Percentiles rank a stretch among this genome's conserved stretches.
These are phyloP conservation scores for Acer saccharum DNA, from an alignment of 345 rosid species.

Conservation along the genomic window DNA sequence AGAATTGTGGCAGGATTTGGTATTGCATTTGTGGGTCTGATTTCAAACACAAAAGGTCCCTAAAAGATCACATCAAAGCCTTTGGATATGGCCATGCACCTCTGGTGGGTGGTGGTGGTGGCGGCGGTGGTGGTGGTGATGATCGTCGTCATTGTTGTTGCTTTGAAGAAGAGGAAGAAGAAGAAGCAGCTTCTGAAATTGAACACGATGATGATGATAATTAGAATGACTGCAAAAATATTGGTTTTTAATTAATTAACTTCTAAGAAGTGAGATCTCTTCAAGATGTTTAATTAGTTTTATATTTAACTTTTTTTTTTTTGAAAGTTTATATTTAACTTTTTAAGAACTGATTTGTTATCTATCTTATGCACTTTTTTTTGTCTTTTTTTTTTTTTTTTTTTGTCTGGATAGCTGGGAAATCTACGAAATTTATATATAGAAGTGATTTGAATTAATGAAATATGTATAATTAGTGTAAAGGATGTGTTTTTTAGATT, in stretches of 20 bases:
- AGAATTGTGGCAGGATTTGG: constrained; percentile 86
- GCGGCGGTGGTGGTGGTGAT: neutral
- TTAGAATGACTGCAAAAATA: neutral
- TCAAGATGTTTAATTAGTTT: too few relatives aligned
- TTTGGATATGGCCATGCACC: constrained; percentile 76
- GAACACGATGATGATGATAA: constrained; percentile 30
- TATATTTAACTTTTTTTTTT: neutral
- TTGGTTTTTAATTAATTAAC: neutral
- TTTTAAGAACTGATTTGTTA: too few relatives aligned
- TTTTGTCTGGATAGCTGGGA: too few relatives aligned
- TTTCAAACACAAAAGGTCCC: constrained; percentile 79
- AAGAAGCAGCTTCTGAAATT: constrained; percentile 60
- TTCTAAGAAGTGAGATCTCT: neutral
- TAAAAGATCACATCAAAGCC: constrained; percentile 76
- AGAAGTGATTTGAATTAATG: too few relatives aligned
- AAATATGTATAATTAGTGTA: too few relatives aligned
- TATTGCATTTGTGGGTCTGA: constrained; percentile 79
- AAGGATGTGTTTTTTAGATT: too few relatives aligned
- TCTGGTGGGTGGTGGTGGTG: constrained; percentile 13
- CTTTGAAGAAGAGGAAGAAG: constrained; percentile 47
- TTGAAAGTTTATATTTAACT: too few relatives aligned
- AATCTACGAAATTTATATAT: too few relatives aligned
- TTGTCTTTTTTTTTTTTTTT: too few relatives aligned
- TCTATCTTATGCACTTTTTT: too few relatives aligned
- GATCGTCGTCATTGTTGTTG: constrained; percentile 19